Evolutionary conservation across 129 eudicot species (phyloP).

Genomic region (Glebionis coronaria): DNA sequence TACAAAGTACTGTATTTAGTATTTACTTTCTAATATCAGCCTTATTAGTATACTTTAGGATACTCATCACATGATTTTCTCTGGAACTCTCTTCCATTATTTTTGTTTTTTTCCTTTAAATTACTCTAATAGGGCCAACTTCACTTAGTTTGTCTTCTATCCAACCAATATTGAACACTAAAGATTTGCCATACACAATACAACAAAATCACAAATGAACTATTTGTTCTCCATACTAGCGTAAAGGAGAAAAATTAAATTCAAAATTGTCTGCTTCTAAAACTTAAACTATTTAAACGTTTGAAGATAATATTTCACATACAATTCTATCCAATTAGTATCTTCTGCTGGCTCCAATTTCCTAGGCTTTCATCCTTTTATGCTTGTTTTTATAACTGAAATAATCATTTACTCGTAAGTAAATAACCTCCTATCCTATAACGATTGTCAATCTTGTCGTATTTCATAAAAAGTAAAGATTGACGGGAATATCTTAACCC

Average conservation of each 20-base stretch:
- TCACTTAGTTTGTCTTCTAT: constrained; percentile 23
- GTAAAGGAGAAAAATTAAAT: background rate
- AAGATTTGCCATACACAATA: background rate
- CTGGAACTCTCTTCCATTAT: constrained; percentile 1
- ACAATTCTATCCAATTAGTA: constrained; percentile 31
- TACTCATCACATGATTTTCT: constrained; percentile 24
- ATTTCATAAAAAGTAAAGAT: no score
- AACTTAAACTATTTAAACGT: background rate
- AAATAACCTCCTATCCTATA: no score
- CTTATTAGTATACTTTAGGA: no score
- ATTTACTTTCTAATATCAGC: no score
- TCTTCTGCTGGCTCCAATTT: constrained; percentile 28
- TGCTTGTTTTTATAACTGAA: background rate
- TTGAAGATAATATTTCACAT: constrained; percentile 23
- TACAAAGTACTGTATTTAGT: no score
- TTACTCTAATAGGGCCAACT: constrained; percentile 12
- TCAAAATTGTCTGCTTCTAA: constrained; percentile 11
- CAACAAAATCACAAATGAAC: constrained; percentile 1
- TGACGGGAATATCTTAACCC: no score
- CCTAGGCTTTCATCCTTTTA: constrained; percentile 12
- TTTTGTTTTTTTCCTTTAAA: background rate
- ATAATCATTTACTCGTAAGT: no score
- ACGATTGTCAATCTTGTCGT: no score
- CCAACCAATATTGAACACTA: background rate
- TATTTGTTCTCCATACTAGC: background rate